phyloP scores from a whole-genome alignment of 768 basidiomycete genomes.

The Lactarius evosmus region DNA sequence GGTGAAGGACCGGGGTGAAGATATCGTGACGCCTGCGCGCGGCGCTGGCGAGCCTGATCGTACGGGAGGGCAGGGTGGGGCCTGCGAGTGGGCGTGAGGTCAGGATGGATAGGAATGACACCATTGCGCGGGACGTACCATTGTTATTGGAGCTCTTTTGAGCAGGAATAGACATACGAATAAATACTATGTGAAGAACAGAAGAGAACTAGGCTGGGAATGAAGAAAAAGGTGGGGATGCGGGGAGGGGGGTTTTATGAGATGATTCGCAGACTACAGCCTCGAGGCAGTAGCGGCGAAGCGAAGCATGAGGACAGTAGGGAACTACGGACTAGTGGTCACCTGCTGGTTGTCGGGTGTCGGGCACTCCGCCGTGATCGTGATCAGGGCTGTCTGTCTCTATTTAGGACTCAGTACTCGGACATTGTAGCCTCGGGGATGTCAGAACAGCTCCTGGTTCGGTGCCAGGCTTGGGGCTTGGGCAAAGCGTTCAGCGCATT shows the following conservation, averaged over 20 bases:
- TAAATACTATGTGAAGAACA: slow-evolving; percentile 9
- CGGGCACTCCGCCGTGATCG: not conserved
- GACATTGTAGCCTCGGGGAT: not conserved
- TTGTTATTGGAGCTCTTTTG: not conserved
- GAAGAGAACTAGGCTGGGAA: not conserved
- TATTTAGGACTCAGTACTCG: no score
- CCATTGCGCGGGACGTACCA: slow-evolving; percentile 8
- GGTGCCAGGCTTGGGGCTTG: no score
- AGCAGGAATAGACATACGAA: slow-evolving; percentile 13
- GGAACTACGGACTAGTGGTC: not conserved
- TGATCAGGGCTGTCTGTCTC: no score
- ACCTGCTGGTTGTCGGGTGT: not conserved
- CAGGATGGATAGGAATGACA: not conserved
- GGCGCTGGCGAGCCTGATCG: slow-evolving; percentile 17
- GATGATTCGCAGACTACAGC: not conserved
- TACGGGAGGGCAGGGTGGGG: slow-evolving; percentile 13
- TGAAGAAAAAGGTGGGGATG: slow-evolving; percentile 6
- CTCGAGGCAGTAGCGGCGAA: slow-evolving; percentile 4
- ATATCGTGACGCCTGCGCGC: slow-evolving; percentile 6
- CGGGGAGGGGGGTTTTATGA: slow-evolving; percentile 6
- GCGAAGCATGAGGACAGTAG: slow-evolving; percentile 2
- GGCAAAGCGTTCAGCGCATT: no score
- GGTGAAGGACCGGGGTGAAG: not conserved
- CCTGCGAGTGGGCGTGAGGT: slow-evolving; percentile 4
- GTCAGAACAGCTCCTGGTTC: no score